Base-by-base conservation (phyloP, 2,329 filamentous ascomycete genomes). In the Botrytis squamosa region DNA sequence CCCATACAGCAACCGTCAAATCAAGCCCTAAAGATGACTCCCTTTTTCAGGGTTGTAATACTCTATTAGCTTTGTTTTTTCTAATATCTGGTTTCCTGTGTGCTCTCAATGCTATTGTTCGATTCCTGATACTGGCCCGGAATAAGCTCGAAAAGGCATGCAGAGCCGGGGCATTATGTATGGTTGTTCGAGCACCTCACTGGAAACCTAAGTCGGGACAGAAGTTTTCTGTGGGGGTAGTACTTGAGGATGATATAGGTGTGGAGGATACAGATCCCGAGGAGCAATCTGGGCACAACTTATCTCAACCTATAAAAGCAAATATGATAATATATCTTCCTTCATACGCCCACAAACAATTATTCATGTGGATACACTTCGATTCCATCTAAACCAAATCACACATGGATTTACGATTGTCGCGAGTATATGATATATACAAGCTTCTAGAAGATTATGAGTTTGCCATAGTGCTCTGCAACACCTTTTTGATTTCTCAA, bases 1-100 rank as follows among this genome's bases (percentile, higher is more conserved):
- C 77, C 14, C 78, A 80, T 67, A 78, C 75, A 20, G 75, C 76
- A 18, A 80, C 79, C 1, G 70, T 78, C 5, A 75, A 62, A 42
- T 68, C 75, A 25, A 65, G 63, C 12, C 79, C 78, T 29, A 79
- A 77, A 18, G 74, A 79, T 36, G 52, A 60, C 38, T 9, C 59
- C 55, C 71, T 66, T 18, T 72, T 65, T 49, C 70, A 42, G 57
- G 70, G 49, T 0, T 42, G 44, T 10, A 62, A 60, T 40, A n/a
- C 63, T 40, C 14, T 74, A 10, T 33, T 59, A 5, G 71, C 75
- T 0, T 68, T 78, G 22, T 72, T 78, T 20, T 71, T 78, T 20
- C 77, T 77, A 12, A 72, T 67, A 55, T 74, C 74, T 44, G 78
- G 77, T 18, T 62, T 74, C 29, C 29, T 75, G 36, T 70, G 75